Percentiles rank a stretch among this genome's conserved stretches.
Conservation (phyloP, 192 early-diverging fungal species). For the Entophlyctis helioformis region DNA sequence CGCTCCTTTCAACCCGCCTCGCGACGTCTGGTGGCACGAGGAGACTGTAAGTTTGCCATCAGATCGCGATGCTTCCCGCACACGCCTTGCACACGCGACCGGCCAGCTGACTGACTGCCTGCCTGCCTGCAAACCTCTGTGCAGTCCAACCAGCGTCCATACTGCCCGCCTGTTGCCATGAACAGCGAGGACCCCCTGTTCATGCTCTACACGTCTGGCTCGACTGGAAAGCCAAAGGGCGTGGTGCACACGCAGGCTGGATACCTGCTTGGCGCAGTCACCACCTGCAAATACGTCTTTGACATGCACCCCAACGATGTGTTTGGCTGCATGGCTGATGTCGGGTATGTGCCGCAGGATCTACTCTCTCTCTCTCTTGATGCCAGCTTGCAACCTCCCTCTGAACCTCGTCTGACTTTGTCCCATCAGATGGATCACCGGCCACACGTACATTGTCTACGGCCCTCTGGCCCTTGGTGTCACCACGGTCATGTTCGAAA, state of each 20-base stretch:
- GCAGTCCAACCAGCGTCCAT: slow-evolving; percentile 72
- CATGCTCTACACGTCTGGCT: slow-evolving; percentile 89
- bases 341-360: slow-evolving; percentile 91
- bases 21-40: slow-evolving; percentile 96
- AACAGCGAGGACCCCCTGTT: slow-evolving; percentile 88
- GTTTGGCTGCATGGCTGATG: slow-evolving; percentile 91
- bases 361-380: too few relatives aligned
- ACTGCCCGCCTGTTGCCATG: slow-evolving; percentile 77
- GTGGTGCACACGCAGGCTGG: slow-evolving; percentile 90
- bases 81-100: too few relatives aligned
- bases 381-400: too few relatives aligned
- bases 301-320: slow-evolving; percentile 83
- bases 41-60: too few relatives aligned
- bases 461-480: slow-evolving; percentile 76
- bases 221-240: slow-evolving; percentile 85
- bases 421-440: slow-evolving; percentile 55
- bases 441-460: slow-evolving; percentile 80
- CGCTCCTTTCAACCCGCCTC: slow-evolving; percentile 60
- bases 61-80: too few relatives aligned
- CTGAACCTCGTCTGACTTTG: too few relatives aligned
- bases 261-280: slow-evolving; percentile 81
- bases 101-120: too few relatives aligned
- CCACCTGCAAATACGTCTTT: slow-evolving; percentile 86
- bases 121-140: too few relatives aligned
- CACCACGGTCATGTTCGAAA: slow-evolving; percentile 90